Percentiles rank a stretch among this genome's conserved stretches.
Conservation (phyloP, 805 yeast species). For the Metschnikowia amazonensis region DNA sequence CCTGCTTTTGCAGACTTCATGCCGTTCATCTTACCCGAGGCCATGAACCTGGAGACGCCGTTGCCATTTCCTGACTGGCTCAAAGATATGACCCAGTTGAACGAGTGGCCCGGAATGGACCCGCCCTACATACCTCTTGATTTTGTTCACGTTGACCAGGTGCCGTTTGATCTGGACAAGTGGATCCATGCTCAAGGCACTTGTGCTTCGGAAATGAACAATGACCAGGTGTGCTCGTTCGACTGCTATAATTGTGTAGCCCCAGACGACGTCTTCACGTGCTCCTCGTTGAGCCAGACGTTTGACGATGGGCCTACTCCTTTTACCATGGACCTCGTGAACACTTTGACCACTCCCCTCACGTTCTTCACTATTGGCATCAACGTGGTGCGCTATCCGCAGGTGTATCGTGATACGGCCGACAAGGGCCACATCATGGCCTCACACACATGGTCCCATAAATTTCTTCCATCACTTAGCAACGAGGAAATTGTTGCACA, state of each 20-base stretch:
- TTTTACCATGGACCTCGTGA: slow-evolving; percentile 58
- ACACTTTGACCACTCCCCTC: slow-evolving; percentile 46
- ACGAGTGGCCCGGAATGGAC: slow-evolving; percentile 77
- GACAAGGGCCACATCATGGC: slow-evolving; percentile 74
- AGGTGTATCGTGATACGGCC: slow-evolving; percentile 55
- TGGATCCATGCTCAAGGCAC: slow-evolving; percentile 49
- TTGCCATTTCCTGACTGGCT: slow-evolving; percentile 79
- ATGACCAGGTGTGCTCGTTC: slow-evolving; percentile 60
- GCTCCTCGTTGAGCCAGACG: slow-evolving; percentile 74
- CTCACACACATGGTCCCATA: slow-evolving; percentile 92
- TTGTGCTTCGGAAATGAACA: slow-evolving; percentile 50
- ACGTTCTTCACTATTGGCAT: slow-evolving; percentile 87
- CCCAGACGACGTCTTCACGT: slow-evolving; percentile 71
- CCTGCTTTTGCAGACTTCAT: slow-evolving; percentile 4
- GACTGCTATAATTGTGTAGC: slow-evolving; percentile 80
- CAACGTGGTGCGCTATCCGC: slow-evolving; percentile 74
- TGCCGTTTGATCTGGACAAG: slow-evolving; percentile 43
- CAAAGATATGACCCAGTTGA: slow-evolving; percentile 64
- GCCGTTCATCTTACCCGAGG: slow-evolving; percentile 12
- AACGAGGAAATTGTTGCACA: slow-evolving; percentile 87
- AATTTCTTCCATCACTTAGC: slow-evolving; percentile 68
- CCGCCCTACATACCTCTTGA: slow-evolving; percentile 88
- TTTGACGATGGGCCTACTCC: slow-evolving; percentile 95
- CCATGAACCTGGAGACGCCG: slow-evolving; percentile 12
- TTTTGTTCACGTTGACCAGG: slow-evolving; percentile 52